Evolutionary conservation across 352 stramenopile genomes (phyloP).

Genomic region (Salisapilia sapeloensis): DNA sequence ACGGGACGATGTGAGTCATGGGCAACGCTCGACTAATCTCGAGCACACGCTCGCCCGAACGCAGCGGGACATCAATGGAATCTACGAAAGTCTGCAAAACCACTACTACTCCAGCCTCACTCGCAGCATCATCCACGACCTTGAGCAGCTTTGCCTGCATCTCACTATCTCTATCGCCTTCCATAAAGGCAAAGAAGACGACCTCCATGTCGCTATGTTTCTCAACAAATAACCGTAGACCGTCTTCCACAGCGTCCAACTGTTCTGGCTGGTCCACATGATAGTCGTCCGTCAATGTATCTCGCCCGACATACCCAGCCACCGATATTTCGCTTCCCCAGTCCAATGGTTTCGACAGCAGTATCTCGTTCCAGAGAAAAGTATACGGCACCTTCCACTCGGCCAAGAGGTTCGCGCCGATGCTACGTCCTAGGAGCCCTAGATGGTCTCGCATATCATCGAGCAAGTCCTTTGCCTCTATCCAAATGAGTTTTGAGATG

Average conservation of each 20-base stretch:
- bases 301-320: conserved; percentile 25
- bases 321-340: conserved; percentile 39
- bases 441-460: conserved; percentile 40
- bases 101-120: conserved; percentile 16
- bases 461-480: conserved; percentile 18
- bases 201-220: too few relatives aligned
- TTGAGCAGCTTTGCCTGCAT: conserved; percentile 19
- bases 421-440: conserved; percentile 20
- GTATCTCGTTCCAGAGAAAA: conserved; percentile 43
- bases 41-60: conserved; percentile 18
- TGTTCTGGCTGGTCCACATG: conserved; percentile 3
- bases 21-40: conserved; percentile 23
- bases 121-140: conserved; percentile 21
- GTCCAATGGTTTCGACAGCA: conserved; percentile 42
- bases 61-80: conserved; percentile 7
- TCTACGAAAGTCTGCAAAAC: conserved; percentile 37
- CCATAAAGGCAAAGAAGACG: conserved; percentile 34
- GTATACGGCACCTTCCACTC: conserved; percentile 47
- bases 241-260: conserved; percentile 2
- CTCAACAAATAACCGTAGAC: not conserved
- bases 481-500: conserved; percentile 32
- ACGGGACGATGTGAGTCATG: conserved; percentile 14
- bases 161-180: conserved; percentile 21
- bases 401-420: conserved; percentile 13
- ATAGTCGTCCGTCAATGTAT: conserved; percentile 6